Evolutionary conservation across 768 basidiomycete genomes (phyloP), one percentile per base, ranked within the genome.

Genomic region (Pulveroboletus frians): DNA sequence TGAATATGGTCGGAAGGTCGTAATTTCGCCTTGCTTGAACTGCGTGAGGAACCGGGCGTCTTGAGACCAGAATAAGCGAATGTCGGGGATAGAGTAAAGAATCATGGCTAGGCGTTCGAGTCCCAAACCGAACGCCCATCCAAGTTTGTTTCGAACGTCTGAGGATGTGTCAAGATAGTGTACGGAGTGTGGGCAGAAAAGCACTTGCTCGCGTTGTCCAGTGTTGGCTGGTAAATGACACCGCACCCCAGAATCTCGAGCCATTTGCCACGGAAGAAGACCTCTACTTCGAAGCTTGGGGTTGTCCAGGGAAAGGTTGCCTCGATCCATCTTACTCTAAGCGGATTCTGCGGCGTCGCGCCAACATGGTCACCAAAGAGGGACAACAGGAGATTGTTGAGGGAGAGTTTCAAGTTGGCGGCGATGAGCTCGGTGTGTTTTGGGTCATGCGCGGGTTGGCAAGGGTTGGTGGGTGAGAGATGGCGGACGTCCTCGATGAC

Each of bases 81-180:
- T 98, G 67, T 99, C 96, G 9, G 95, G 96, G 45, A 99, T 95
- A 13, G 85, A 85, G 72, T 86, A 98, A 40, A 99, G 80, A 52
- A 98, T 83, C 96, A 99, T 99, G 14, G 94, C 92, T 55, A 98
- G 94, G 29, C 96, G 82, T 64, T 99, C 96, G 38, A 99, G 77
- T 4, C 96, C 96, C 45, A 99, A 83, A 21, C 96, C 96, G 61
- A 97, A 98, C 0, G 96, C 96, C 95, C 96, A 99, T 23, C 93
- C 92, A 58, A 92, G 81, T 63, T 95, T 94, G 61, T 88, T 71
- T 1, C 77, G 71, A 3, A 95, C 81, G 53, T 79, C 95, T 89
- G 56, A 30, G 29, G 18, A 44, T 5, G 20, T 7, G 46, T 62
- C 43, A 63, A 51, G 48, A 49, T 38, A 20, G 40, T 23, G 35